Conservation (phyloP, 2,329 filamentous ascomycete genomes). For the Penicillium corylophilum region DNA sequence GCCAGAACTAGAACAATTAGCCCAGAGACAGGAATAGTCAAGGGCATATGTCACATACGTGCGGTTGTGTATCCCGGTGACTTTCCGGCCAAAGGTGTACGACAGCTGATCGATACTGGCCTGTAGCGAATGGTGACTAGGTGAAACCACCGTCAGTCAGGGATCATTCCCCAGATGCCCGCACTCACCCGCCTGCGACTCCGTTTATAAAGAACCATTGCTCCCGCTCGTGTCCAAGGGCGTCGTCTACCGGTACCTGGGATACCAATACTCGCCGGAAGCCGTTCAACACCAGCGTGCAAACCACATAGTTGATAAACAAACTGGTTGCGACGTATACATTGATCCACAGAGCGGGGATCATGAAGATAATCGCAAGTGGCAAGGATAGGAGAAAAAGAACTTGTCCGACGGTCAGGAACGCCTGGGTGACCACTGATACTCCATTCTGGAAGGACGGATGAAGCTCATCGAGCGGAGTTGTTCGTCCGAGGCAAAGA, state of each 20-base stretch:
- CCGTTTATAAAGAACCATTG: slow-evolving; percentile 82
- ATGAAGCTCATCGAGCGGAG: slow-evolving; percentile 63
- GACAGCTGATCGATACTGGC: slow-evolving; percentile 70
- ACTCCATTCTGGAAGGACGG: slow-evolving; percentile 57
- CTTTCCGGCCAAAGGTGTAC: slow-evolving; percentile 67
- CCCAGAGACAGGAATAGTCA: background rate
- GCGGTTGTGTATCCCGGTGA: slow-evolving; percentile 73
- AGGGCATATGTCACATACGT: slow-evolving; percentile 48
- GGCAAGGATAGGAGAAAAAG: slow-evolving; percentile 61
- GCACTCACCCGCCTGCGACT: slow-evolving; percentile 47
- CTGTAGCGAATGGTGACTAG: slow-evolving; percentile 62
- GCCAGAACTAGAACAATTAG: slow-evolving; percentile 45
- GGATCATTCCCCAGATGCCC: slow-evolving; percentile 40
- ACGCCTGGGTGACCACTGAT: slow-evolving; percentile 57
- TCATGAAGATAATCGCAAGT: slow-evolving; percentile 47
- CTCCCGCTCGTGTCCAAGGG: slow-evolving; percentile 56
- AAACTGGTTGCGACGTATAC: slow-evolving; percentile 30
- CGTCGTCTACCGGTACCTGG: slow-evolving; percentile 14
- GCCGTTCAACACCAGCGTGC: slow-evolving; percentile 38
- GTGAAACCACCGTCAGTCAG: background rate
- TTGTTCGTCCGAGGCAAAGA: slow-evolving; percentile 52
- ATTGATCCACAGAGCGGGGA: slow-evolving; percentile 32
- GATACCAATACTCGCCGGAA: slow-evolving; percentile 52
- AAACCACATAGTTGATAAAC: slow-evolving; percentile 29
- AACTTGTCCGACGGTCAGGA: slow-evolving; percentile 61